These are phyloP conservation scores for Knoxia roxburghii DNA, from an alignment of 257 asterid genomes.

Conservation along the genomic window DNA sequence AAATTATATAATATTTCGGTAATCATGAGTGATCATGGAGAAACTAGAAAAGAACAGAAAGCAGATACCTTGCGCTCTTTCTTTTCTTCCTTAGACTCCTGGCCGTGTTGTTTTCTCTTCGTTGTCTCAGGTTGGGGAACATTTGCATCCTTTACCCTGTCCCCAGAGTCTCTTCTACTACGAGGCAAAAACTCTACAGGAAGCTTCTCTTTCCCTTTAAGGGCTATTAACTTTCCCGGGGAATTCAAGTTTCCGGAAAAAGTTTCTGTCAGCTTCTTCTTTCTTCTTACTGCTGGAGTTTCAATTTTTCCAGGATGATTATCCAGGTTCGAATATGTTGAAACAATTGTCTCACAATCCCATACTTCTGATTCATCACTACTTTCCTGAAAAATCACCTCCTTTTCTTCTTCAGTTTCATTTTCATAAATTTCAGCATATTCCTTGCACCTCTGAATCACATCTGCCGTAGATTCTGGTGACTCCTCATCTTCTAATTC, in stretches of 20 bases:
- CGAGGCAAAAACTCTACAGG: slow-evolving; percentile 78
- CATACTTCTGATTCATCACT: slow-evolving; percentile 78
- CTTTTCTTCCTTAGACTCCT: slow-evolving; percentile 95
- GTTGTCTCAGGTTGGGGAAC: slow-evolving; percentile 33
- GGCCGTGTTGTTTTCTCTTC: slow-evolving; percentile 52
- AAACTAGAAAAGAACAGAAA: not conserved
- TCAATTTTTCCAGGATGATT: slow-evolving; percentile 91
- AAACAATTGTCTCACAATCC: slow-evolving; percentile 89
- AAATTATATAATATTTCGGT: not conserved
- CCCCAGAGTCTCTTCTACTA: slow-evolving; percentile 35
- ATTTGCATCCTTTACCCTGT: slow-evolving; percentile 38
- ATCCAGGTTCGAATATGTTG: slow-evolving; percentile 86
- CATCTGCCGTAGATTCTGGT: slow-evolving; percentile 59
- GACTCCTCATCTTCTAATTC: slow-evolving; percentile 35
- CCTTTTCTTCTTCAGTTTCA: slow-evolving; percentile 42
- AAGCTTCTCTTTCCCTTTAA: slow-evolving; percentile 74
- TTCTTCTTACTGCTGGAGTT: slow-evolving; percentile 67
- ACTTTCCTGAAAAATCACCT: slow-evolving; percentile 53
- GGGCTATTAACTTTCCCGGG: slow-evolving; percentile 44
- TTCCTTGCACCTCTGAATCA: slow-evolving; percentile 55
- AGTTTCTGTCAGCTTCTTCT: slow-evolving; percentile 57
- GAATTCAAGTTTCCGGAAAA: slow-evolving; percentile 35
- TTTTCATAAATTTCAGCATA: slow-evolving; percentile 66
- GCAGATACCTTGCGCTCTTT: slow-evolving; percentile 78
- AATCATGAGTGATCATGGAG: not conserved